phyloP scores from a whole-genome alignment of 2,329 filamentous ascomycete species.

The Aaosphaeria pasadenensis region DNA sequence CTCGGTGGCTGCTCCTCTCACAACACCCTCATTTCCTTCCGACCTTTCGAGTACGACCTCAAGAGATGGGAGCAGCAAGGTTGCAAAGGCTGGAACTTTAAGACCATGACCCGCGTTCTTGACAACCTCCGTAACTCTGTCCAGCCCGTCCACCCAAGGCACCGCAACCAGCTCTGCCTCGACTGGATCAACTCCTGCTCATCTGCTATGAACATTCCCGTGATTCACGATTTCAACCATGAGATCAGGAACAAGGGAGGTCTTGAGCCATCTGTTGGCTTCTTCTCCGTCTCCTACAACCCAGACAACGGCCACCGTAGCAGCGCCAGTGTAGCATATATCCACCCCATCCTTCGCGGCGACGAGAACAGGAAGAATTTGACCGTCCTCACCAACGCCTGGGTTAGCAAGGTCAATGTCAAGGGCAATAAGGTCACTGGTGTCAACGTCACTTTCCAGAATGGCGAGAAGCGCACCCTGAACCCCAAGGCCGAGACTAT shows the following conservation, averaged over 20 bases:
- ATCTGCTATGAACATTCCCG: conserved; percentile 72
- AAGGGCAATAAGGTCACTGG: conserved; percentile 68
- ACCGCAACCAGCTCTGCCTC: conserved; percentile 86
- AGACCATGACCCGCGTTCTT: conserved; percentile 75
- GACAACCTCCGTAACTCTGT: conserved; percentile 87
- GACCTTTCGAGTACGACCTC: conserved; percentile 85
- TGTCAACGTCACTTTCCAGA: conserved; percentile 65
- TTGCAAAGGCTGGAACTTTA: conserved; percentile 82
- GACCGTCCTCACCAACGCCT: conserved; percentile 81
- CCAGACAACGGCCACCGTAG: conserved; percentile 81
- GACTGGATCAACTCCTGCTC: conserved; percentile 86
- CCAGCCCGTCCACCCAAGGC: conserved; percentile 79
- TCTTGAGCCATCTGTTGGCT: conserved; percentile 75
- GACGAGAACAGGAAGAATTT: conserved; percentile 81
- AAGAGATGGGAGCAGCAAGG: conserved; percentile 79
- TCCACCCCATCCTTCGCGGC: conserved; percentile 83
- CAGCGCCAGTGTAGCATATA: conserved; percentile 86
- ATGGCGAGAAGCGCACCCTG: conserved; percentile 54
- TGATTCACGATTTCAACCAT: conserved; percentile 83
- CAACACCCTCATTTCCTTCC: conserved; percentile 91
- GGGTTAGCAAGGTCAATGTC: conserved; percentile 80
- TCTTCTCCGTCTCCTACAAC: conserved; percentile 90
- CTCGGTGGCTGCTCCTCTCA: conserved; percentile 90
- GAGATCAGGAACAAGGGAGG: conserved; percentile 73
- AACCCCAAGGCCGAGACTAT: conserved; percentile 72